Evolutionary conservation across 83 land plant species (phyloP).

Genomic region (Picea mariana): DNA sequence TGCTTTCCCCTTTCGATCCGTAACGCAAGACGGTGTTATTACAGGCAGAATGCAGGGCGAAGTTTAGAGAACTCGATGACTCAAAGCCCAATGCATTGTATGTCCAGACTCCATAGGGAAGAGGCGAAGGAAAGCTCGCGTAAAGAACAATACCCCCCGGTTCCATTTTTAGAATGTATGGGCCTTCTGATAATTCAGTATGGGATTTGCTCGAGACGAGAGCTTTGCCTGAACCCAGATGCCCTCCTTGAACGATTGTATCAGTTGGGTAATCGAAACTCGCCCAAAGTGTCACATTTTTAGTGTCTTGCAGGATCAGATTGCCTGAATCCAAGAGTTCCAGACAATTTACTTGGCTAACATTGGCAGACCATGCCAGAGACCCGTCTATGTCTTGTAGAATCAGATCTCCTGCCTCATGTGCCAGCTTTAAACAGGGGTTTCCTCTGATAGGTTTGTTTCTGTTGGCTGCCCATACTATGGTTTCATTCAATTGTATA

Average conservation of each 20-base stretch:
- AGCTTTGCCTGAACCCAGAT: constrained; percentile 1
- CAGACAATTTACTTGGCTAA: not conserved
- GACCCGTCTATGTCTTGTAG: not conserved
- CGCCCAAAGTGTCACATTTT: not conserved
- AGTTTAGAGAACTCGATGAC: not conserved
- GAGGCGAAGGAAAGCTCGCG: constrained; percentile 1
- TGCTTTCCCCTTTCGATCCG: not conserved
- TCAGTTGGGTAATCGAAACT: constrained; percentile 14
- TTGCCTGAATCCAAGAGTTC: not conserved
- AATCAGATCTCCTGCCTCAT: not conserved
- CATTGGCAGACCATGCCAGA: constrained; percentile 11
- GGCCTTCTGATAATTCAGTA: not conserved
- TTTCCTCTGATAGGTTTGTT: constrained; percentile 9
- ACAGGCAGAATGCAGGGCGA: not conserved
- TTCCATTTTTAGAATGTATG: not conserved
- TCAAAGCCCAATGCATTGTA: not conserved
- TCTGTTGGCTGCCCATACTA: constrained; percentile 9
- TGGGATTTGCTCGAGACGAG: not conserved
- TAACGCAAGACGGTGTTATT: not conserved
- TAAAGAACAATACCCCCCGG: constrained; percentile 4
- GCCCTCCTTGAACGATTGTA: constrained; percentile 10
- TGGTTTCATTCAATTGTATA: not conserved
- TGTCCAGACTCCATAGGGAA: constrained; percentile 12
- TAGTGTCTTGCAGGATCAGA: not conserved
- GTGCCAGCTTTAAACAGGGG: not conserved